A percentile compares a stretch with the other conserved stretches of the same genome.
Conservation (phyloP, 768 basidiomycete genomes). For the Russula abietina region DNA sequence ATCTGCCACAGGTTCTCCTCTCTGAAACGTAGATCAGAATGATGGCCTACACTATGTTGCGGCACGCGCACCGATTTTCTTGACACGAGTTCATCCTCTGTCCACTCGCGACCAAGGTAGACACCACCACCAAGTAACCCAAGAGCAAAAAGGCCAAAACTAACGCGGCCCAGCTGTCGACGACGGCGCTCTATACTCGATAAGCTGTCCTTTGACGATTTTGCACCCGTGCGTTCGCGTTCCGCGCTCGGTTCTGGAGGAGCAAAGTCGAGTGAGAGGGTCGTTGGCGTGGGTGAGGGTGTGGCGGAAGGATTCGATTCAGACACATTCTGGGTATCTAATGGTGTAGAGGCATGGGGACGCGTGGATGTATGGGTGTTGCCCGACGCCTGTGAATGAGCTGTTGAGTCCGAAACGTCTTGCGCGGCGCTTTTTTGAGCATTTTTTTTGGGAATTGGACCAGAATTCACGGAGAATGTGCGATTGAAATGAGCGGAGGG, state of each 20-base stretch:
- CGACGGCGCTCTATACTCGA: slow-evolving; percentile 73
- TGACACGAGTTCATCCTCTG: slow-evolving; percentile 57
- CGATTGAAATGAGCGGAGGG: background rate
- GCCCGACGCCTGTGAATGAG: background rate
- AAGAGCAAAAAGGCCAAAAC: slow-evolving; percentile 47
- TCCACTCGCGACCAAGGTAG: slow-evolving; percentile 77
- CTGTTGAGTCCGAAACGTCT: background rate
- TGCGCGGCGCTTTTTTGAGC: background rate
- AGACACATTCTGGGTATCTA: background rate
- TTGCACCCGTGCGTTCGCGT: slow-evolving; percentile 63
- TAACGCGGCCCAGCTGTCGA: slow-evolving; percentile 47
- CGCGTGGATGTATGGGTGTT: background rate
- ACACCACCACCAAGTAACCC: slow-evolving; percentile 53
- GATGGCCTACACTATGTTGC: slow-evolving; percentile 1
- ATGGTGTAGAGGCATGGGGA: background rate
- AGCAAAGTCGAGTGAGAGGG: slow-evolving; percentile 51
- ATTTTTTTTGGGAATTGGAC: background rate
- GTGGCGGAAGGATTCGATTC: slow-evolving; percentile 2
- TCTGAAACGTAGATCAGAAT: slow-evolving; percentile 34
- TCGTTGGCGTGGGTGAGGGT: slow-evolving; percentile 28
- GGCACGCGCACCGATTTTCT: slow-evolving; percentile 51
- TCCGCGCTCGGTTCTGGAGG: slow-evolving; percentile 36
- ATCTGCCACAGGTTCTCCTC: slow-evolving; percentile 50
- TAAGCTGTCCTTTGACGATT: slow-evolving; percentile 70
- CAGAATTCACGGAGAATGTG: background rate